Evolutionary conservation across 352 stramenopile genomes (phyloP).

Genomic region (Blastocystis sp.): DNA sequence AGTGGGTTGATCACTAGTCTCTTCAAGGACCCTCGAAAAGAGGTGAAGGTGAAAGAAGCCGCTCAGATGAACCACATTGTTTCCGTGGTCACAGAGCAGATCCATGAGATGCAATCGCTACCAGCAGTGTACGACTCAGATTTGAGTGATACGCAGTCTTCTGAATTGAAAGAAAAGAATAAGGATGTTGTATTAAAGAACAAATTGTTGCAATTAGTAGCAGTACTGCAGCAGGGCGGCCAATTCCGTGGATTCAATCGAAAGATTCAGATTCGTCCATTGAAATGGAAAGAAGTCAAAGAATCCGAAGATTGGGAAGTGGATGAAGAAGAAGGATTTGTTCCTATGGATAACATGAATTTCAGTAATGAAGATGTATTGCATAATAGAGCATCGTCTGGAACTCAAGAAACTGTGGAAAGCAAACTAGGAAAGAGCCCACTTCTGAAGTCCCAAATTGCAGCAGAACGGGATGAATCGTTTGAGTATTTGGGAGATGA

Average conservation of each 20-base stretch:
- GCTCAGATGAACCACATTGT: conserved; percentile 73
- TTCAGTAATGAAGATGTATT: no score
- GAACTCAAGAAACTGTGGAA: no score
- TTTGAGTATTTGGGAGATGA: no score
- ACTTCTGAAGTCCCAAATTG: no score
- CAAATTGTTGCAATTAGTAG: conserved; percentile 87
- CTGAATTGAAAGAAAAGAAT: conserved; percentile 74
- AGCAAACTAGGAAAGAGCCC: no score
- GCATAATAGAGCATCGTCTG: no score
- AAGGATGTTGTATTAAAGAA: conserved; percentile 23
- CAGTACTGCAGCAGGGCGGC: conserved; percentile 86
- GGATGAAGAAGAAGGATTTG: no score
- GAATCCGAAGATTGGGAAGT: no score
- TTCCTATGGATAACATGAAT: no score
- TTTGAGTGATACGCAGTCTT: conserved; percentile 73
- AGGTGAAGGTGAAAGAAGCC: conserved; percentile 79
- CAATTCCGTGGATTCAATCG: conserved; percentile 93
- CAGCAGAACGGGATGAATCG: no score
- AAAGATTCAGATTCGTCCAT: conserved; percentile 91
- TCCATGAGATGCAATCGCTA: conserved; percentile 71
- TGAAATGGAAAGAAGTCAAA: conserved; percentile 70
- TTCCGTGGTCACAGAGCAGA: conserved; percentile 66
- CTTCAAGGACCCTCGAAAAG: conserved; percentile 69
- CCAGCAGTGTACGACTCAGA: conserved; percentile 76
- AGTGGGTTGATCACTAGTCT: neutral